These are phyloP conservation scores for Diaporthe destruens DNA, from an alignment of 2,329 filamentous ascomycete species.

Conservation along the genomic window DNA sequence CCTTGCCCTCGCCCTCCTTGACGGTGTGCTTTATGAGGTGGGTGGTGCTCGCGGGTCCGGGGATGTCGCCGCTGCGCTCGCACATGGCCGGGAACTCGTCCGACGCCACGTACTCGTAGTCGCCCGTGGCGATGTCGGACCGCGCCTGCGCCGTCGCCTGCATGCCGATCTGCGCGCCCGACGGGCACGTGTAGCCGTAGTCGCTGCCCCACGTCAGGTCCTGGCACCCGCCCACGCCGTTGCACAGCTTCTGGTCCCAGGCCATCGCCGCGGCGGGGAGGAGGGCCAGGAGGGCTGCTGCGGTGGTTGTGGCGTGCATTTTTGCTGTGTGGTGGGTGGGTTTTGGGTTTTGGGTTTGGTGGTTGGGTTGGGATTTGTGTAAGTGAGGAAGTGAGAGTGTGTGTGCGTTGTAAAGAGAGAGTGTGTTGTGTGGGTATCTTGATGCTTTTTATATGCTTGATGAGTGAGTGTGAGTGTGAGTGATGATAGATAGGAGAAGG, in stretches of 20 bases:
- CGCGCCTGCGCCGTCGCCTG: background rate
- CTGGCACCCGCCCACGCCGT: conserved; percentile 21
- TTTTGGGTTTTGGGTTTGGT: too few relatives aligned
- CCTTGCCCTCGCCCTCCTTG: background rate
- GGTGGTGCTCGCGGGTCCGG: background rate
- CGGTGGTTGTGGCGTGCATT: conserved; percentile 6
- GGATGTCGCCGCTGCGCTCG: background rate
- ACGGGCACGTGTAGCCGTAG: conserved; percentile 12
- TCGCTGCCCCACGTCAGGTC: conserved; percentile 13
- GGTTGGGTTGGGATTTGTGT: too few relatives aligned
- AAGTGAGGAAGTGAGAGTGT: background rate
- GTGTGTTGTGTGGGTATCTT: background rate
- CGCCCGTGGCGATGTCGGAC: background rate
- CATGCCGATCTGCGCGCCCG: background rate
- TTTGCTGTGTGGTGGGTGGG: background rate
- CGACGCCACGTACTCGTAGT: conserved; percentile 5
- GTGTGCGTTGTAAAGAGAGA: too few relatives aligned
- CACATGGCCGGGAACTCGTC: conserved; percentile 26
- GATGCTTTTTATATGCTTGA: background rate
- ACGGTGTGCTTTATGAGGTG: conserved; percentile 3
- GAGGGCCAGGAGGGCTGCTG: conserved; percentile 6
- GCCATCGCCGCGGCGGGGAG: conserved; percentile 4
- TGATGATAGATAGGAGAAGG: background rate
- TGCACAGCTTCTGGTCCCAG: conserved; percentile 9
- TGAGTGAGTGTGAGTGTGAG: background rate